These are phyloP conservation scores for Russula sp. DNA, from an alignment of 768 basidiomycete species.

Conservation along the genomic window DNA sequence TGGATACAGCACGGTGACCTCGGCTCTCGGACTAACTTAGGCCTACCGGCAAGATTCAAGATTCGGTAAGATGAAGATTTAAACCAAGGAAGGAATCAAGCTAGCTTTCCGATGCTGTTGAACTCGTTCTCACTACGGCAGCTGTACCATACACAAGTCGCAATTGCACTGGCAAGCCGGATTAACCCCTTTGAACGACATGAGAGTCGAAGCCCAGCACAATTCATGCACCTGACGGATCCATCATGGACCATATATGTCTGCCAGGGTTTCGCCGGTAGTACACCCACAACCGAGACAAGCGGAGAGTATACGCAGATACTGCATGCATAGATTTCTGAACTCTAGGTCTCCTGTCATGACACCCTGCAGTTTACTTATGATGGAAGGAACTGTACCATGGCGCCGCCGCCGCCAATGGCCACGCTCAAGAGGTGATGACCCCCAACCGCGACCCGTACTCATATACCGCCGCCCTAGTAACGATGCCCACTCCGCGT, in stretches of 20 bases:
- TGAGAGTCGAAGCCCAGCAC: background rate
- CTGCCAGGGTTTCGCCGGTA: conserved; percentile 10
- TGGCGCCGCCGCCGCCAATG: no score
- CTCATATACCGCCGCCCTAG: conserved; percentile 8
- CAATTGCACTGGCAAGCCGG: conserved; percentile 21
- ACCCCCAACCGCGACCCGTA: no score
- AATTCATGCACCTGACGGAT: conserved; percentile 13
- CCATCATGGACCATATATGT: background rate
- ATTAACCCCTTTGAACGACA: conserved; percentile 13
- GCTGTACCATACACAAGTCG: background rate
- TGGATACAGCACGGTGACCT: background rate
- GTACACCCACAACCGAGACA: conserved; percentile 16
- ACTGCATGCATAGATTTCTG: background rate
- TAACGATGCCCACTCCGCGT: conserved; percentile 22
- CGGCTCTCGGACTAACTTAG: background rate
- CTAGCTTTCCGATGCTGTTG: background rate
- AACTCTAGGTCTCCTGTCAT: background rate
- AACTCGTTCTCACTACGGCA: conserved; percentile 10
- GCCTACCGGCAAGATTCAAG: conserved; percentile 15
- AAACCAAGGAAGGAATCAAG: background rate
- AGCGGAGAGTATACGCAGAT: background rate
- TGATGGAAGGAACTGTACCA: background rate
- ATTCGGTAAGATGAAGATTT: conserved; percentile 21
- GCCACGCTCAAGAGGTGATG: no score
- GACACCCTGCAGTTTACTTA: conserved; percentile 13